Conservation (phyloP, 2,329 filamentous ascomycete species). For the Sporothrix euskadiensis region DNA sequence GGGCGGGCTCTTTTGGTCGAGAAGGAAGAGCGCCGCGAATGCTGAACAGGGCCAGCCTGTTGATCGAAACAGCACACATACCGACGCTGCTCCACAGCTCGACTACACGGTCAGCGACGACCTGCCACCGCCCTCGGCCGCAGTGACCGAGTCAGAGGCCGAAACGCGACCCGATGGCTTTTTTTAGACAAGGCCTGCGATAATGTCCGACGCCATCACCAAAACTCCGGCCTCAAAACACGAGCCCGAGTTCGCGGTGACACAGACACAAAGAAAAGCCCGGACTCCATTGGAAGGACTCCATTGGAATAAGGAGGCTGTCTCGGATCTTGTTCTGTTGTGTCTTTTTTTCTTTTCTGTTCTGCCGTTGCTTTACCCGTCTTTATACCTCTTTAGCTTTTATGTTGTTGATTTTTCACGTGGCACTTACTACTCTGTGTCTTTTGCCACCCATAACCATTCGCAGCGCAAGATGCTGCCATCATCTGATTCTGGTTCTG, state of each 20-base stretch:
- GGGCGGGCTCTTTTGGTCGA: constrained; percentile 39
- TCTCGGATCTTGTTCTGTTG: background rate
- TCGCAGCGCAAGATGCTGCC: background rate
- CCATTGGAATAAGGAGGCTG: too few relatives aligned
- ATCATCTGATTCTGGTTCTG: background rate
- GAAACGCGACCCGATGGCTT: background rate
- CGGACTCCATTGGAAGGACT: background rate
- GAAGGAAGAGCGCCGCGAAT: constrained; percentile 12
- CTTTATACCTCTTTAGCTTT: background rate
- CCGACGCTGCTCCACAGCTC: background rate
- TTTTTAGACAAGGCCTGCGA: background rate
- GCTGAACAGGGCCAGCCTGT: background rate
- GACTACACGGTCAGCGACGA: constrained; percentile 21
- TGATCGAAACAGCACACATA: background rate
- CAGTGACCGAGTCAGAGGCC: background rate
- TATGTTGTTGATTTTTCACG: background rate
- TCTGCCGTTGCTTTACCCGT: background rate
- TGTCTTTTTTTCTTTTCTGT: background rate
- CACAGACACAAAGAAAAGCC: too few relatives aligned
- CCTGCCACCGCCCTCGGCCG: constrained; percentile 10
- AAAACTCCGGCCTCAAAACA: background rate
- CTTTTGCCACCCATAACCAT: background rate
- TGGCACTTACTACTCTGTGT: background rate
- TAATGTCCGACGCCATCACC: background rate
- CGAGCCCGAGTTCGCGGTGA: background rate